These are phyloP conservation scores for Novymonas esmeraldas DNA, from an alignment of 208 protist species.

Conservation along the genomic window DNA sequence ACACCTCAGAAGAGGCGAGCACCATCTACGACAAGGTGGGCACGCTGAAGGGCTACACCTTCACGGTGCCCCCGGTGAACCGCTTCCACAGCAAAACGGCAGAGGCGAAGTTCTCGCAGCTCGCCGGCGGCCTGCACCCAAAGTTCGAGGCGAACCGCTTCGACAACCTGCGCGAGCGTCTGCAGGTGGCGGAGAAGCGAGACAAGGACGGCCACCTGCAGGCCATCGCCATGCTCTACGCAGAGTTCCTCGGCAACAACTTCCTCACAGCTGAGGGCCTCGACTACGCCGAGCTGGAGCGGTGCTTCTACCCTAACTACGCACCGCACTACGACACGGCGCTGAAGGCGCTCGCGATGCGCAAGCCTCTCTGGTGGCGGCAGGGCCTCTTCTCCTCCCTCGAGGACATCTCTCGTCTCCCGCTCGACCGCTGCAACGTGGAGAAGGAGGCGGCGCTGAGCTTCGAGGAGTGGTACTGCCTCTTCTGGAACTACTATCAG, in stretches of 20 bases:
- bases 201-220: constrained; percentile 75
- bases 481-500: constrained; percentile 91
- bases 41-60: constrained; percentile 77
- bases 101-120: constrained; percentile 72
- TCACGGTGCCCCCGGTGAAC: constrained; percentile 77
- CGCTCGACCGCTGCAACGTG: constrained; percentile 73
- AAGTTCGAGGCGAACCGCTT: constrained; percentile 79
- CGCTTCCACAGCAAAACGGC: constrained; percentile 82
- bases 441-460: constrained; percentile 60
- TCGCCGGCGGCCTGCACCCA: constrained; percentile 73
- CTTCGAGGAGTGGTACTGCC: constrained; percentile 89
- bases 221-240: constrained; percentile 86
- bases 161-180: constrained; percentile 74
- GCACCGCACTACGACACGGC: constrained; percentile 56
- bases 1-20: constrained; percentile 66
- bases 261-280: constrained; percentile 62
- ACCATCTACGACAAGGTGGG: constrained; percentile 80
- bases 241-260: constrained; percentile 73
- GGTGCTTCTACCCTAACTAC: constrained; percentile 85
- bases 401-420: constrained; percentile 87
- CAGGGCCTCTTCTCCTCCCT: constrained; percentile 69
- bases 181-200: constrained; percentile 73
- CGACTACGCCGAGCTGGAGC: constrained; percentile 78
- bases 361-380: constrained; percentile 71
- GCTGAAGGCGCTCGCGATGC: constrained; percentile 56